Base-by-base conservation (phyloP, 176 grass and related monocot genomes). In the Oryza punctata region DNA sequence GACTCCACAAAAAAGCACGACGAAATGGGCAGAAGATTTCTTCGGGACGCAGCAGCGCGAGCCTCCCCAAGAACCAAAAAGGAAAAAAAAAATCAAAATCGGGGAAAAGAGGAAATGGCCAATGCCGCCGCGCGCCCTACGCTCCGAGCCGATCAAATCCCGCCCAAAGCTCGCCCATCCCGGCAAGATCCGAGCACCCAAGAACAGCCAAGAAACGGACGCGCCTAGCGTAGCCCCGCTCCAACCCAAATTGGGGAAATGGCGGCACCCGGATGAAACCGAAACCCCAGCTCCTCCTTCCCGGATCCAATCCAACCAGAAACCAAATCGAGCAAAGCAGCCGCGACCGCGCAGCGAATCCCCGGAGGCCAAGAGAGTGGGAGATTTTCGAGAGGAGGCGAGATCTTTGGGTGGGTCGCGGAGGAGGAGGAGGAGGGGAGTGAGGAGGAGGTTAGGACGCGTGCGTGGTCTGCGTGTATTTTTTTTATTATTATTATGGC, bases 91-190 rank as follows among this genome's bases (percentile, higher is more conserved):
- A 35, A 35, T 35, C 13, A n/a, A 33, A 79, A 14, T 61, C 8
- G 76, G 7, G 19, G 43, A 30, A 16, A 13, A 18, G 10, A 11
- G 12, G 70, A 75, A 90, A 83, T 79, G 78, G 44, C 26, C 26
- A 90, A 77, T 67, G 79, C 68, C n/a, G n/a, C 68, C 79, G 59
- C 72, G 65, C 54, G 41, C 57, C 46, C 83, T 74, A 73, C 10
- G 84, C 84, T 50, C 68, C 46, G 18, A 41, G 14, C 44, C 18
- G 69, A 73, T 67, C 61, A 29, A 85, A 60, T 65, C 73, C 73
- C 13, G 44, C 45, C 40, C 13, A 7, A 50, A 40, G 10, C 73
- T 21, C 46, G 33, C 32, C 84, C 84, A 82, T 90, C 43, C 7
- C 35, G 1, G 79, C 27, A 50, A 82, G 88, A 85, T 82, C 83